Evolutionary conservation across 805 yeast species (phyloP).

Genomic region (Phaffomyces antillensis): DNA sequence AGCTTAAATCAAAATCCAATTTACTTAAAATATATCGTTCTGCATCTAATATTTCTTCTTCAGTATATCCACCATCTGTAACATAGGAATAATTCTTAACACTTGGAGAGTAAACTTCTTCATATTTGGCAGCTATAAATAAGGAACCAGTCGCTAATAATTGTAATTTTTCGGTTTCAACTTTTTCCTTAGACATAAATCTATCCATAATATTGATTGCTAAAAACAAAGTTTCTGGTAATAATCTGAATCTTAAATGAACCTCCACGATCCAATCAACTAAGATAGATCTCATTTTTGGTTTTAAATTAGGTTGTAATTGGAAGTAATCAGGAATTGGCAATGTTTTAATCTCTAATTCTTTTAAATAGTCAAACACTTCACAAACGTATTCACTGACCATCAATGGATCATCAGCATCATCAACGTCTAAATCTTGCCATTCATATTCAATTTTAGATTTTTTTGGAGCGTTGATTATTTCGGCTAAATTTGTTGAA

Average conservation of each 20-base stretch:
- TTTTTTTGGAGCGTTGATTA: slow-evolving; percentile 7
- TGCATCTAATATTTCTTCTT: slow-evolving; percentile 74
- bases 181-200: slow-evolving; percentile 67
- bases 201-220: slow-evolving; percentile 86
- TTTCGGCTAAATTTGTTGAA: slow-evolving; percentile 24
- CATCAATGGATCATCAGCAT: slow-evolving; percentile 74
- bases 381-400: slow-evolving; percentile 85
- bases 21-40: slow-evolving; percentile 72
- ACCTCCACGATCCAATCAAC: slow-evolving; percentile 95
- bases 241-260: slow-evolving; percentile 72
- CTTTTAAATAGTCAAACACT: slow-evolving; percentile 70
- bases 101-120: slow-evolving; percentile 85
- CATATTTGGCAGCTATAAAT: slow-evolving; percentile 88
- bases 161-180: slow-evolving; percentile 74
- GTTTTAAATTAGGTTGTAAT: slow-evolving; percentile 61
- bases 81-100: slow-evolving; percentile 80
- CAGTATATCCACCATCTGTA: slow-evolving; percentile 79
- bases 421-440: slow-evolving; percentile 62
- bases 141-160: slow-evolving; percentile 78
- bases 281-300: slow-evolving; percentile 76
- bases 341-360: slow-evolving; percentile 57
- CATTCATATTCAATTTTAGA: slow-evolving; percentile 13
- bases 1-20: slow-evolving; percentile 66
- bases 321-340: slow-evolving; percentile 65
- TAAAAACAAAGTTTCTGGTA: slow-evolving; percentile 79